These are phyloP conservation scores for Ramalina peruviana DNA, from an alignment of 495 filamentous ascomycete species.

Conservation along the genomic window DNA sequence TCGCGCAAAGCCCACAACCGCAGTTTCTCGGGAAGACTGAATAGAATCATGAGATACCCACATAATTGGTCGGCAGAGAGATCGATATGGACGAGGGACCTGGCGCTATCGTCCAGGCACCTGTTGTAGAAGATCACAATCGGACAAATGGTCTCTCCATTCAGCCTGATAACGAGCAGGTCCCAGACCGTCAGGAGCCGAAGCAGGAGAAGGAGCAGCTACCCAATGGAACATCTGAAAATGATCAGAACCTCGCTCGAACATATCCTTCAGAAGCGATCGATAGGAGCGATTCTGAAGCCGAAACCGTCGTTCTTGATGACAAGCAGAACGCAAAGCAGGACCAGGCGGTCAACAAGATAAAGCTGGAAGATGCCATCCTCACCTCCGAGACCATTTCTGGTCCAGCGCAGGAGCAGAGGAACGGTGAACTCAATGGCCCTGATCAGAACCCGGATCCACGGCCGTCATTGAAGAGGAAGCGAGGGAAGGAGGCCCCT, in stretches of 20 bases:
- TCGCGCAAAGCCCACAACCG: neutral
- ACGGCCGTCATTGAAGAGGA: constrained; percentile 13
- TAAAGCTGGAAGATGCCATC: constrained; percentile 56
- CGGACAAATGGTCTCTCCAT: neutral
- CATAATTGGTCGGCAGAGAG: neutral
- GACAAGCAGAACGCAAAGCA: constrained; percentile 57
- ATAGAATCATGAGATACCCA: neutral
- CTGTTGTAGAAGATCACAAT: neutral
- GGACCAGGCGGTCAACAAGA: constrained; percentile 51
- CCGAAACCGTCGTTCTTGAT: constrained; percentile 66
- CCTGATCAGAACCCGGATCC: neutral
- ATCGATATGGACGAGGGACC: constrained; percentile 1
- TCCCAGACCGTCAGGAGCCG: neutral
- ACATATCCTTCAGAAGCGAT: neutral
- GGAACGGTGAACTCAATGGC: constrained; percentile 7
- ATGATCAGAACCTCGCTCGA: too few relatives aligned
- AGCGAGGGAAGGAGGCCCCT: constrained; percentile 6
- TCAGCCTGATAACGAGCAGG: neutral
- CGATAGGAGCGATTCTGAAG: constrained; percentile 56
- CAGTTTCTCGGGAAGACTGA: neutral
- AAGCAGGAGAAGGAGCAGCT: neutral
- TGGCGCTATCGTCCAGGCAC: neutral
- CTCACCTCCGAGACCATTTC: constrained; percentile 27
- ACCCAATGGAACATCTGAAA: neutral
- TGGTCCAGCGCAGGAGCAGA: too few relatives aligned